A percentile compares a stretch with the other conserved stretches of the same genome.
Evolutionary conservation across 805 yeast genomes (phyloP).

Genomic region (Metschnikowia baotianmanensis): DNA sequence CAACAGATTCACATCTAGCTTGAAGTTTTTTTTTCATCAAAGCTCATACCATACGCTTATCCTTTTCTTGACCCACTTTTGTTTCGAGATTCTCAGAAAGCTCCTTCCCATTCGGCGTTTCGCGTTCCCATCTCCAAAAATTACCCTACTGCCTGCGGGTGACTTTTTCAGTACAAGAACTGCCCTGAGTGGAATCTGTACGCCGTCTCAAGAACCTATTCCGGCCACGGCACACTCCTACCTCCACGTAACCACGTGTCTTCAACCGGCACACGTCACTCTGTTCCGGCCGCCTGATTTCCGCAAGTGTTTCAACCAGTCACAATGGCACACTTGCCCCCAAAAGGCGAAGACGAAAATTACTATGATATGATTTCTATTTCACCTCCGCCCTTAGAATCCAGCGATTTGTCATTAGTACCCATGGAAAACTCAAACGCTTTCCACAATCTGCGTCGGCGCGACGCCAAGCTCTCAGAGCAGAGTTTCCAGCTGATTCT

Average conservation of each 20-base stretch:
- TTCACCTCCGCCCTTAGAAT: conserved; percentile 26
- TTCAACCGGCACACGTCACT: no score
- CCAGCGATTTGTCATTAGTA: conserved; percentile 2
- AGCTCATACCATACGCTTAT: background rate
- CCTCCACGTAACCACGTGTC: no score
- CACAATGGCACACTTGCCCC: conserved; percentile 12
- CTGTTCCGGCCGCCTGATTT: background rate
- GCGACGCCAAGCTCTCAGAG: background rate
- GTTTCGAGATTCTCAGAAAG: background rate
- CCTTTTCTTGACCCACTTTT: background rate
- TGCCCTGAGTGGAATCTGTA: background rate
- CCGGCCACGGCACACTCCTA: no score
- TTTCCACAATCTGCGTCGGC: background rate
- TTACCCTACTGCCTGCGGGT: background rate
- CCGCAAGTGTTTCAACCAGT: background rate
- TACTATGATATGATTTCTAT: conserved; percentile 31
- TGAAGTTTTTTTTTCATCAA: background rate
- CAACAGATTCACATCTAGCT: no score
- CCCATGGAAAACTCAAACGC: background rate
- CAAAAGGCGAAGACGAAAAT: conserved; percentile 19
- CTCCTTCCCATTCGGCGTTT: background rate
- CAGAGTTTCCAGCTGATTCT: conserved; percentile 5
- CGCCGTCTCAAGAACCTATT: background rate
- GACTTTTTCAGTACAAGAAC: background rate
- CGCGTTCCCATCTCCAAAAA: conserved; percentile 3